A percentile compares a stretch with the other conserved stretches of the same genome.
phyloP scores from a whole-genome alignment of 176 grass and related monocot genomes.

The Eleusine indica region DNA sequence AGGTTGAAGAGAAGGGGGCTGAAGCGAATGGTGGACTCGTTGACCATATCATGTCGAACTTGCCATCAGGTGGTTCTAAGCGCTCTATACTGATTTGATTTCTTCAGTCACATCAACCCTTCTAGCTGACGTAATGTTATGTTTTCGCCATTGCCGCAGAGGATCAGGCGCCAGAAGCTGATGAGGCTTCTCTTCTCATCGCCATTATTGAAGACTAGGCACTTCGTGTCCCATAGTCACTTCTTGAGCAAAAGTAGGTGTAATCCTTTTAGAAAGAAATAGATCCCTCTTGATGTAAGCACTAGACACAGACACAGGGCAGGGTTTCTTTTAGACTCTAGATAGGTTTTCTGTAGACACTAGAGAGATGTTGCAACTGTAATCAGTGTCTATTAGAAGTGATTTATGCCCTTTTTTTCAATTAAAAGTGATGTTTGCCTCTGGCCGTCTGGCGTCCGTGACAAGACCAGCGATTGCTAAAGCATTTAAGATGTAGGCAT shows the following conservation, averaged over 20 bases:
- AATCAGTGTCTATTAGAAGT: not conserved
- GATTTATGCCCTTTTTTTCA: too few relatives aligned
- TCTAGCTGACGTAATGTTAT: not conserved
- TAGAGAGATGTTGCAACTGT: not conserved
- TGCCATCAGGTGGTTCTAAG: slow-evolving; percentile 35
- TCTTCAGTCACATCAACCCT: not conserved
- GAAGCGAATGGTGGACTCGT: slow-evolving; percentile 32
- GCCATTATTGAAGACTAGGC: slow-evolving; percentile 56
- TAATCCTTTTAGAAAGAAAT: not conserved
- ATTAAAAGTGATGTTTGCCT: not conserved
- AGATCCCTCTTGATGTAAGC: slow-evolving; percentile 4
- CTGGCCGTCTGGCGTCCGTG: too few relatives aligned
- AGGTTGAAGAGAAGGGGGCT: not conserved
- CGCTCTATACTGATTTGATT: not conserved
- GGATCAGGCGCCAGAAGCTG: slow-evolving; percentile 39
- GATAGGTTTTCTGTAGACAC: slow-evolving; percentile 15
- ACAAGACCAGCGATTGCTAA: too few relatives aligned
- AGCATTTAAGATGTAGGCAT: not conserved
- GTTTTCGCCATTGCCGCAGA: slow-evolving; percentile 29
- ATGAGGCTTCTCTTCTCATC: slow-evolving; percentile 67
- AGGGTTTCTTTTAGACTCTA: not conserved
- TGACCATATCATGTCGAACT: slow-evolving; percentile 40
- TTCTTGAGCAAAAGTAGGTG: not conserved
- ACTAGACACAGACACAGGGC: not conserved
- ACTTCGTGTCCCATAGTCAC: not conserved